These are phyloP conservation scores for Scenedesmus sp. DNA, from an alignment of 163 green algal species.

Conservation along the genomic window DNA sequence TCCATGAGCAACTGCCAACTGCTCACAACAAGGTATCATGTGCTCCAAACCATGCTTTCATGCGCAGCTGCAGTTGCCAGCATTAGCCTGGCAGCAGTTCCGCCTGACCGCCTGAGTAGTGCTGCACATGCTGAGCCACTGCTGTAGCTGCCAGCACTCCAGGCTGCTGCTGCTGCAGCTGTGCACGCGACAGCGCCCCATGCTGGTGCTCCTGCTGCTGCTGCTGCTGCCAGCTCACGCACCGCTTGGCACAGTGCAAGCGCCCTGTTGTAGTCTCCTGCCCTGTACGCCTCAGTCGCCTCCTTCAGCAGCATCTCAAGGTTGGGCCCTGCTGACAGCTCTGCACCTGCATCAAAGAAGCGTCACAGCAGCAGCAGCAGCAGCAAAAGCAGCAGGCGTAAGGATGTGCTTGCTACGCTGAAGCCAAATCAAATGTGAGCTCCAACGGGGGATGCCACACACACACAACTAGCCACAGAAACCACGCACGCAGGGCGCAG, in stretches of 20 bases:
- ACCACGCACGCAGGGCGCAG: too few species aligned
- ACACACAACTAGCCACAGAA: too few species aligned
- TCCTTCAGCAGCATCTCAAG: slow-evolving; percentile 51
- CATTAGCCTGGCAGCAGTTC: not conserved
- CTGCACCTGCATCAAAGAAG: not conserved
- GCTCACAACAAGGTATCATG: too few species aligned
- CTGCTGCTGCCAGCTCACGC: slow-evolving; percentile 23
- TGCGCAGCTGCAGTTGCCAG: not conserved
- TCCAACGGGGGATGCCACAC: too few species aligned
- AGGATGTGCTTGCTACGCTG: too few species aligned
- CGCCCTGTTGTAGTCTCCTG: slow-evolving; percentile 64
- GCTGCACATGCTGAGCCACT: not conserved
- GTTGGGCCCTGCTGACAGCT: not conserved
- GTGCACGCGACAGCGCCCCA: not conserved
- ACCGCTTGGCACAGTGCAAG: slow-evolving; percentile 73
- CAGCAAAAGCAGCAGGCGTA: not conserved
- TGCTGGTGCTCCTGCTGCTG: not conserved
- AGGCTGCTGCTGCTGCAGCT: not conserved
- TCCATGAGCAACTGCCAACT: too few species aligned
- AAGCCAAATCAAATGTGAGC: too few species aligned
- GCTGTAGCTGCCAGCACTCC: not conserved
- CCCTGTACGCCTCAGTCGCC: slow-evolving; percentile 69
- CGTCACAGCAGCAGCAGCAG: not conserved
- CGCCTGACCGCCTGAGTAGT: not conserved
- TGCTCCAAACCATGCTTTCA: too few species aligned